Evolutionary conservation across 345 rosid species (phyloP), one percentile per base, ranked within the genome.

Genomic region (Rhodamnia rubescens): DNA sequence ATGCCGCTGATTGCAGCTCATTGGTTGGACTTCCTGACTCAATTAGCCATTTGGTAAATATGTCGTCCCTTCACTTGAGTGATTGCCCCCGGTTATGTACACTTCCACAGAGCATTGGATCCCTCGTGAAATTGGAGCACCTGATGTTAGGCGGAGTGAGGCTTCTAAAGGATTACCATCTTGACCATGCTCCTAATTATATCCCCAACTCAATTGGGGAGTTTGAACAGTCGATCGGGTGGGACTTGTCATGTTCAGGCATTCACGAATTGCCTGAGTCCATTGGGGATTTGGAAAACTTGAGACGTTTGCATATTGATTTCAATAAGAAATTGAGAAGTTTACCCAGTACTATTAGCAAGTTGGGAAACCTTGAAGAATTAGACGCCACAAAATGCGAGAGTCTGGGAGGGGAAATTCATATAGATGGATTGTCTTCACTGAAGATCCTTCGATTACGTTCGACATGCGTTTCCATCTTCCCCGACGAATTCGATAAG

Each of bases 1-100:
- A 1, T 7, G 74, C 40, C 36, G 1, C 0, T 0, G 5, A 0
- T 29, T 61, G 74, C 11, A 0, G 1, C 15, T 61, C 21, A 6
- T 29, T 61, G 74, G 74, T 15, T 29, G 0, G 0, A 14, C 8
- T 14, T 61, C 74, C 40, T 1, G 0, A 0, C 5, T 61, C 42
- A 61, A 0, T 29, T 15, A 14, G 21, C 42, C 5, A 13, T 61
- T 1, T 27, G 2, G 9, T 7, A 61, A 27, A 7, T 61, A 27
- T 27, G 10, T 27, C 2, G 18, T 0, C 8, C 21, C 10, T 6
- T 61, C 0, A 1, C 40, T 1, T 27, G 4, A 0, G 1, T 61
- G 2, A 14, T 1, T 61, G 74, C 40, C 6, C 0, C 0, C 2
- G 8, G 3, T 29, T 61, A 29, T 7, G 20, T 61, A 15, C 0